phyloP scores from a whole-genome alignment of 768 basidiomycete genomes.

The Cystobasidium ongulense region DNA sequence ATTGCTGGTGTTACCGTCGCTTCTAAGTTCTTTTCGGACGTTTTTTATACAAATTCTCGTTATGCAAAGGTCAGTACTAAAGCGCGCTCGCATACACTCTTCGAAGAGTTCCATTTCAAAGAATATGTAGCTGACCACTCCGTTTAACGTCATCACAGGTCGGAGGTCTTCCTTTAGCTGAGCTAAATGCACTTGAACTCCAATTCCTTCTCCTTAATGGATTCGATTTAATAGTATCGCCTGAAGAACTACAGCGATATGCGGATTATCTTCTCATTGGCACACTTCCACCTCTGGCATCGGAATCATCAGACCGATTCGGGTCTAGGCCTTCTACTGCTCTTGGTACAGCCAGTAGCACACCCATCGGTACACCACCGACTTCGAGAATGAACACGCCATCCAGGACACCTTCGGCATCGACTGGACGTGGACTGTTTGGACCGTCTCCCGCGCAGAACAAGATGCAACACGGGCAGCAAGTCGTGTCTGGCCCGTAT shows the following conservation, averaged over 20 bases:
- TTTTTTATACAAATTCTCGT: conserved; percentile 96
- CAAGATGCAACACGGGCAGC: neutral
- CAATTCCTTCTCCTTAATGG: conserved; percentile 95
- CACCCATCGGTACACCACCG: neutral
- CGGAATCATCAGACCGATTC: conserved; percentile 36
- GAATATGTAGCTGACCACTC: neutral
- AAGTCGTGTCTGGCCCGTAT: too few species aligned
- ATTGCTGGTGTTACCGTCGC: conserved; percentile 99
- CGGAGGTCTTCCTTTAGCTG: conserved; percentile 82
- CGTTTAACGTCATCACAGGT: conserved; percentile 51
- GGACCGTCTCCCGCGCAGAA: neutral
- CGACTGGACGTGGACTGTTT: neutral
- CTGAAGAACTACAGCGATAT: conserved; percentile 88
- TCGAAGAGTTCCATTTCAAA: neutral
- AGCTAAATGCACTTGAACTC: conserved; percentile 92
- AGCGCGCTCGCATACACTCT: conserved; percentile 46
- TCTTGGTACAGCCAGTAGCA: neutral
- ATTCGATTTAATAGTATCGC: conserved; percentile 77
- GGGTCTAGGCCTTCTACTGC: neutral
- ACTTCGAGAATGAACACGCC: neutral
- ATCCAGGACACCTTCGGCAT: neutral
- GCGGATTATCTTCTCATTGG: conserved; percentile 71
- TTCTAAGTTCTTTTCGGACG: conserved; percentile 96
- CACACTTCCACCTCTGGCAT: neutral
- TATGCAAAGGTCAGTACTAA: conserved; percentile 64